These are phyloP conservation scores for Emmonsiellopsis sp. DNA, from an alignment of 2,329 filamentous ascomycete species.

Conservation along the genomic window DNA sequence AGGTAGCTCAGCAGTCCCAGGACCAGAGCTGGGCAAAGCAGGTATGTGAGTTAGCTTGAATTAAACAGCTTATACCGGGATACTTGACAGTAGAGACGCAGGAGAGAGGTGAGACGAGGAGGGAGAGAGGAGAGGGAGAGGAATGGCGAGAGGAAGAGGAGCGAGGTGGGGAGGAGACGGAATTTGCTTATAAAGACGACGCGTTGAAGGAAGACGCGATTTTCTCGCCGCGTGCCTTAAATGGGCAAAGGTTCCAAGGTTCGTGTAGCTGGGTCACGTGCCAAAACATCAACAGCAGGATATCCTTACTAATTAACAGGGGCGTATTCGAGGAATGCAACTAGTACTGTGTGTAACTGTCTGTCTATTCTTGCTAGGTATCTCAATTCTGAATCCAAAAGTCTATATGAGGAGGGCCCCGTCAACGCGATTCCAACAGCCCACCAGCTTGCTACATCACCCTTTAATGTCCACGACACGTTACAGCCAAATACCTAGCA, in stretches of 20 bases:
- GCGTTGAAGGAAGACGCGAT: constrained; percentile 1
- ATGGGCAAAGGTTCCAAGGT: background rate
- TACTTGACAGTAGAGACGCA: background rate
- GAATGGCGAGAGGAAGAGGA: background rate
- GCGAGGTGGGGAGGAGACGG: background rate
- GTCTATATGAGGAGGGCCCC: too few relatives aligned
- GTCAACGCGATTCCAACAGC: too few relatives aligned
- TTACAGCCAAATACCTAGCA: background rate
- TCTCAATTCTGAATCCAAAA: too few relatives aligned
- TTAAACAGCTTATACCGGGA: background rate
- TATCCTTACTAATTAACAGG: too few relatives aligned
- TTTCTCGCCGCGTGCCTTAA: background rate
- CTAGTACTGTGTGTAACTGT: too few relatives aligned
- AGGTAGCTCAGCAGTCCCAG: background rate
- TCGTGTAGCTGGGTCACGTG: background rate
- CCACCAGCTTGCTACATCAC: too few relatives aligned
- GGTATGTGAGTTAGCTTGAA: background rate
- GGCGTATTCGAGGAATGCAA: too few relatives aligned
- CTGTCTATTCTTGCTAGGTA: too few relatives aligned
- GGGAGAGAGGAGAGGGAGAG: background rate
- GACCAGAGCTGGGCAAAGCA: background rate
- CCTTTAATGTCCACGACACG: background rate
- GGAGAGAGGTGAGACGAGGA: background rate
- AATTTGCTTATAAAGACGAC: constrained; percentile 1
- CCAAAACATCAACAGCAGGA: background rate